These are phyloP conservation scores for Clitoria ternatea DNA, from an alignment of 306 rosid species.

Conservation along the genomic window DNA sequence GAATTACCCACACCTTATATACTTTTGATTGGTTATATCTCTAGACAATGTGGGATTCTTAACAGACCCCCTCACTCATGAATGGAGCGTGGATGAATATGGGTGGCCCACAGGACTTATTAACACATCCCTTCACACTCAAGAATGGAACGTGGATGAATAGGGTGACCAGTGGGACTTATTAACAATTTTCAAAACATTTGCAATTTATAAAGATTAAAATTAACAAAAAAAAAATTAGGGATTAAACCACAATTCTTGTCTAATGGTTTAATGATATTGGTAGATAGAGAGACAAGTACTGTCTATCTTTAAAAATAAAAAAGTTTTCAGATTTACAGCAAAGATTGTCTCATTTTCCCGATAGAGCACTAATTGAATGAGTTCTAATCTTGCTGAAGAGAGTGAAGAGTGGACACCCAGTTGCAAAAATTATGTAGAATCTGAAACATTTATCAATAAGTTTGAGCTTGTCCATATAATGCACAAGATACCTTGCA, in stretches of 20 bases:
- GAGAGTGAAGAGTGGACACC: neutral
- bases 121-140: too few relatives aligned
- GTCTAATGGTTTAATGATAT: neutral
- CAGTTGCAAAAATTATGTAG: neutral
- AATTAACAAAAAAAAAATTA: too few relatives aligned
- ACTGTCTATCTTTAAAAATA: neutral
- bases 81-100: too few relatives aligned
- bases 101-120: too few relatives aligned
- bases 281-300: neutral
- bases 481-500: conserved; percentile 51
- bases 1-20: too few relatives aligned
- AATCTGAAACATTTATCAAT: conserved; percentile 10
- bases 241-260: neutral
- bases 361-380: neutral
- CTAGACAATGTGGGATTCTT: too few relatives aligned
- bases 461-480: neutral
- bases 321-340: neutral
- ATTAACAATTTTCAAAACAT: too few relatives aligned
- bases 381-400: neutral
- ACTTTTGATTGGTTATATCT: too few relatives aligned
- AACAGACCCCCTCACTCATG: too few relatives aligned
- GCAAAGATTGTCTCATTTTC: neutral
- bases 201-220: too few relatives aligned
- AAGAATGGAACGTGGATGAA: too few relatives aligned
- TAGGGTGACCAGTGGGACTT: too few relatives aligned